Evolutionary conservation across 2,329 filamentous ascomycete genomes (phyloP), one percentile per base, ranked within the genome.

Genomic region (Exutisphaerella laricina): DNA sequence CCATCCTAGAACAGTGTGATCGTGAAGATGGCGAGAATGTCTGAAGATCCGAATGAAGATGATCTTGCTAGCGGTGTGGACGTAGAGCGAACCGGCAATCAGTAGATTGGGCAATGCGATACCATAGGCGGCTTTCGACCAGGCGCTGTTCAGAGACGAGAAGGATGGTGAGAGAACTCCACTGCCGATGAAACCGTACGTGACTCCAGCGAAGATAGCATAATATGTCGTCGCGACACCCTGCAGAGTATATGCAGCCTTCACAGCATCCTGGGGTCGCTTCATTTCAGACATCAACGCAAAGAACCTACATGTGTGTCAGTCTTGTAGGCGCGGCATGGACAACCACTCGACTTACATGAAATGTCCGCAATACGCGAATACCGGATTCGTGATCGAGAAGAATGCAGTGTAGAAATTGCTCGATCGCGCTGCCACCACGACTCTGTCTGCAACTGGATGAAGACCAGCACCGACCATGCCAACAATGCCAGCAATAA

Each of bases 201-300:
- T 66, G 4, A 78, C 69, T 2, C 68, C 61, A 4, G 73, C 70
- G 48, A 77, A 73, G 36, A 73, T 59, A 26, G 70, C 64, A 57
- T 78, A 78, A 48, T 73, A 71, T 14, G 63, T 60, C 4, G 72
- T 76, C 2, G 72, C 70, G 48, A 73, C 69, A 31, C 64, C 61
- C 54, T 77, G 72, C 17, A 77, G 64, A 3, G 65, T 62, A 59
- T 69, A 74, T 0, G 72, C 72, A 0, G 74, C 69, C 43, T 73
- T 72, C 67, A 74, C n/a, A n/a, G 51, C 46, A 25, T 75, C 70
- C 40, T 66, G 63, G 4, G 73, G 73, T 29, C 63, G 60, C 46
- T 67, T 67, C 72, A 77, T 75, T 53, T 77, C 73, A 0, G 70
- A 74, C 28, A 75, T 71, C 23, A 75, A 63, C 34, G 73, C 67